A percentile compares a stretch with the other conserved stretches of the same genome.
Conservation (phyloP, 352 stramenopile species). For the Phytopythium litorale region DNA sequence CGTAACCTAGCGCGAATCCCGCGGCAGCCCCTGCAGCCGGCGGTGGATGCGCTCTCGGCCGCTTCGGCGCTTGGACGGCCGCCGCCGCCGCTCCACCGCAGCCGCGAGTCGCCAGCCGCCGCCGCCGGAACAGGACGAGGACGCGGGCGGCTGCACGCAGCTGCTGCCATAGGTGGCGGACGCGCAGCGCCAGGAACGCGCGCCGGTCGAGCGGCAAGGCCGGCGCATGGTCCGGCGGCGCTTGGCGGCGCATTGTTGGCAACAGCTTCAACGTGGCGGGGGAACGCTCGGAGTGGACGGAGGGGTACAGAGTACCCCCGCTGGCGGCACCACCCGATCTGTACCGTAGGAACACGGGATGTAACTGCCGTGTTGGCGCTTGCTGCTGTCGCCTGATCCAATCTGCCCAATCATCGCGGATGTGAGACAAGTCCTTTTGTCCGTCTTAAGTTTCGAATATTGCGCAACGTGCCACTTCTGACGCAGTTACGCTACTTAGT, state of each 20-base stretch:
- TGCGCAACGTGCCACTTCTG: neutral
- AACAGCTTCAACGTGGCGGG: neutral
- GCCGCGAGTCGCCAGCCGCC: neutral
- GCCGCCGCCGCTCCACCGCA: neutral
- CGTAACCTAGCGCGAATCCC: neutral
- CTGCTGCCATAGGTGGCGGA: slow-evolving; percentile 18
- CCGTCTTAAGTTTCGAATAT: neutral
- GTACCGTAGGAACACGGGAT: neutral
- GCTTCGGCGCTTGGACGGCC: neutral
- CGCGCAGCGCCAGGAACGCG: neutral
- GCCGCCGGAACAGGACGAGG: slow-evolving; percentile 21
- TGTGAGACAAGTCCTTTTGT: neutral
- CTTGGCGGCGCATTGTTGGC: neutral
- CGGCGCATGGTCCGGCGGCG: neutral
- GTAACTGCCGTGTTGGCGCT: neutral
- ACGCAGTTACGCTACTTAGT: neutral
- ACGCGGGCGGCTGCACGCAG: slow-evolving; percentile 28
- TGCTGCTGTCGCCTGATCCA: neutral
- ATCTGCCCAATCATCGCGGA: neutral
- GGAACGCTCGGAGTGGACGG: neutral
- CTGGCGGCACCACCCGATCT: neutral
- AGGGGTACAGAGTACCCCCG: neutral
- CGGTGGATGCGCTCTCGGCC: neutral
- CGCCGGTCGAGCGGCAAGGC: neutral
- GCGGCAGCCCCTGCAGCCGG: neutral